phyloP scores from a whole-genome alignment of 2,329 filamentous ascomycete genomes.

The Fusarium sp. region DNA sequence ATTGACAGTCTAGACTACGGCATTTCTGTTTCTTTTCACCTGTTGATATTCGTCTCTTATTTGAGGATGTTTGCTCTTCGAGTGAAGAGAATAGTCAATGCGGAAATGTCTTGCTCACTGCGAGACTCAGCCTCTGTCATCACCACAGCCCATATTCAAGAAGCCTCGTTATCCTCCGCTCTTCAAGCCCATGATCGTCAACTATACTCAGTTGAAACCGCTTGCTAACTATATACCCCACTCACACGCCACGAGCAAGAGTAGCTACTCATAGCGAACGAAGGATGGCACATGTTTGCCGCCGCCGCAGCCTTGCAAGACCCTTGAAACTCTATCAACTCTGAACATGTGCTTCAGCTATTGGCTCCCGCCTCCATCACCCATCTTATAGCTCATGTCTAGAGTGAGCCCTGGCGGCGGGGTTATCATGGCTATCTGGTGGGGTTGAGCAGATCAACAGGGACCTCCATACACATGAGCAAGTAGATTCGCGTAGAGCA shows the following conservation, averaged over 20 bases:
- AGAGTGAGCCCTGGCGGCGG: conserved; percentile 34
- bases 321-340: conserved; percentile 40
- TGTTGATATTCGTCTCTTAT: no score
- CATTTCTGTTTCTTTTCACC: not conserved
- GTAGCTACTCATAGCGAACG: conserved; percentile 37
- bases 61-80: not conserved
- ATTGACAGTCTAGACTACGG: not conserved
- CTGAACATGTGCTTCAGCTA: conserved; percentile 54
- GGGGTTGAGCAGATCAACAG: conserved; percentile 38
- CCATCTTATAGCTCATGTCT: conserved; percentile 2
- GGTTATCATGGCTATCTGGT: conserved; percentile 37
- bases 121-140: not conserved
- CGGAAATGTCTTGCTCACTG: no score
- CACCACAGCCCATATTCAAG: not conserved
- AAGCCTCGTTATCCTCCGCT: not conserved
- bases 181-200: conserved; percentile 19
- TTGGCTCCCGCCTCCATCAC: conserved; percentile 48
- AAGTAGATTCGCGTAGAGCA: conserved; percentile 29
- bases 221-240: conserved; percentile 20
- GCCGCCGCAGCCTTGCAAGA: conserved; percentile 33
- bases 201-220: conserved; percentile 12
- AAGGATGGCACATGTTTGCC: conserved; percentile 41
- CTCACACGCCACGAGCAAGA: conserved; percentile 26
- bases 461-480: conserved; percentile 12
- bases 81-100: not conserved